Evolutionary conservation across 495 filamentous ascomycete species (phyloP), one percentile per base, ranked within the genome.

Genomic region (Hyaloscypha variabilis): DNA sequence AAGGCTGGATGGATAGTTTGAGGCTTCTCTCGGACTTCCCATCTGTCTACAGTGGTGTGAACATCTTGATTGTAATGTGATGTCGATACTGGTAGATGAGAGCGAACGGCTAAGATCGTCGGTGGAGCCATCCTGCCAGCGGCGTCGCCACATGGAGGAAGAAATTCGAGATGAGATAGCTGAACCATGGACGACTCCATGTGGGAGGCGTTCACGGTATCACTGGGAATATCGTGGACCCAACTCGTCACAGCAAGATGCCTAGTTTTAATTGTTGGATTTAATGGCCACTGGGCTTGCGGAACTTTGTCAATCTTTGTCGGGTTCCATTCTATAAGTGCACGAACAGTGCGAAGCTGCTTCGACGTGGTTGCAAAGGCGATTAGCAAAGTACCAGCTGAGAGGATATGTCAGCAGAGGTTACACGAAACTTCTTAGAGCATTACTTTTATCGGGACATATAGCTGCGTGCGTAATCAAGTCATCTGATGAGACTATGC

Each of bases 401-500:
- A 21, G 59, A 61, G 14, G 23, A 26, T 23, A 23, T 51, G 50
- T 65, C 61, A 62, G 24, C 13, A 34, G 50, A 46, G 39, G 11
- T 8, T 46, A 3, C 6, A 46, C 4, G 8, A 17, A 46, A 17
- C 14, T 46, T 46, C 6, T 17, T 46, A 46, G 39, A 0, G 10
- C 19, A 75, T 66, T 78, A 90, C 87, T 82, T 76, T 82, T 89
- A 51, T 94, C 91, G 13, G 88, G 85, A 64, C 88, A 88, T 62
- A 95, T 79, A 17, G 93, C 83, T 3, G 92, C 91, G 77, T 97
- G 93, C 4, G 91, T 93, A 36, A 96, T 81, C 19, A 91, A 69
- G 56, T 92, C 86, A 57, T 90, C 85, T 13, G 87, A 88, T 13
- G 86, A 85, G 13, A 83, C 82, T 30, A 90, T 82, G 67, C 83